Conservation (phyloP, 2,329 filamentous ascomycete species). For the Cylindrodendrum hubeiense region DNA sequence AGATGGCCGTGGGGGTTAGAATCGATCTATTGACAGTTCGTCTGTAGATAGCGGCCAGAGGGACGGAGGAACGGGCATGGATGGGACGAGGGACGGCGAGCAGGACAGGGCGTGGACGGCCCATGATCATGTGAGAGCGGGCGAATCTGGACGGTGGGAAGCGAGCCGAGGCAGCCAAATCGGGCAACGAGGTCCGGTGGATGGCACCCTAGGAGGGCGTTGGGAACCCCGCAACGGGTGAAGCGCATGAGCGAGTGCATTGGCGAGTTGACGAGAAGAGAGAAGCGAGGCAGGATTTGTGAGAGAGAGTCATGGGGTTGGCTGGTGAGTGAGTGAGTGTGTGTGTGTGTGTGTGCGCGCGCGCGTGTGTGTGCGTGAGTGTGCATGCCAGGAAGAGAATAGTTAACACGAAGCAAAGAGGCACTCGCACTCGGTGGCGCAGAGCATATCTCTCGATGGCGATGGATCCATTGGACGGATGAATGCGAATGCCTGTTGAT, state of each 20-base stretch:
- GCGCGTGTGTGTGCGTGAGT: neutral
- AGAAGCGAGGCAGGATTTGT: neutral
- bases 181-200: constrained; percentile 27
- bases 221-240: constrained; percentile 22
- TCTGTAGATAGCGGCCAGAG: neutral
- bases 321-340: neutral
- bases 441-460: neutral
- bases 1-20: constrained; percentile 4
- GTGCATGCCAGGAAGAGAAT: neutral
- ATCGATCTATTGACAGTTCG: neutral
- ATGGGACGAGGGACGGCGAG: neutral
- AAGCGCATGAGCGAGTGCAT: constrained; percentile 9
- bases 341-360: neutral
- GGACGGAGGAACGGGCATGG: constrained; percentile 2
- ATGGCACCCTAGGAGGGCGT: constrained; percentile 22
- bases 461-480: neutral
- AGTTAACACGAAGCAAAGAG: neutral
- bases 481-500: neutral
- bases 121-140: constrained; percentile 31
- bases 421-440: neutral
- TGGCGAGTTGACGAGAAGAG: neutral
- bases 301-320: neutral
- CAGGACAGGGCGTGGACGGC: constrained; percentile 9
- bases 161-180: constrained; percentile 33
- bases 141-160: constrained; percentile 11